A percentile compares a stretch with the other conserved stretches of the same genome.
phyloP scores from a whole-genome alignment of 257 asterid genomes.

The Ilex aquifolium region DNA sequence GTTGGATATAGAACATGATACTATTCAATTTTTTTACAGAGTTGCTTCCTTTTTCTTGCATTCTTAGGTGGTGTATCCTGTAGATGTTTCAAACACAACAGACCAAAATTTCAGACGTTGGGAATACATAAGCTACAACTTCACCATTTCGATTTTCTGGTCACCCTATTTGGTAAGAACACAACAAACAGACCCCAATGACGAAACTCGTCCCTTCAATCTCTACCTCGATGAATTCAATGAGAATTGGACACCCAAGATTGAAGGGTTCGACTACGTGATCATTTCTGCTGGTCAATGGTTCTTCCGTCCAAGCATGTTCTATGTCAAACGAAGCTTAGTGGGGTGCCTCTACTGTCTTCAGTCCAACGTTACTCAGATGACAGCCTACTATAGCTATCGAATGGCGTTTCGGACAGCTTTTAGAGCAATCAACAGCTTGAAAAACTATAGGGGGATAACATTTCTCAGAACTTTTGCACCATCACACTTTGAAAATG shows the following conservation, averaged over 20 bases:
- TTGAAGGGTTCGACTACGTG: constrained; percentile 19
- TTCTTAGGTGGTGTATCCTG: constrained; percentile 19
- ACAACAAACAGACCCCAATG: constrained; percentile 11
- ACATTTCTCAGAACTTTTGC: constrained; percentile 12
- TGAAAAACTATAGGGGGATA: constrained; percentile 12
- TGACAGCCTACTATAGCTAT: neutral
- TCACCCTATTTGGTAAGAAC: constrained; percentile 19
- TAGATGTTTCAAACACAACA: constrained; percentile 13
- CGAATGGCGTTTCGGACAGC: constrained; percentile 1
- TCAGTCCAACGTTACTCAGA: constrained; percentile 2
- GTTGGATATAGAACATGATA: neutral
- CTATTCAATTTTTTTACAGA: neutral
- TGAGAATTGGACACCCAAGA: constrained; percentile 15
- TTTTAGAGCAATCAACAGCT: constrained; percentile 5
- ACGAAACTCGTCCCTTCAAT: constrained; percentile 13
- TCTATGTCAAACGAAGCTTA: constrained; percentile 11
- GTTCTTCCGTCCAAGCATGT: constrained; percentile 19
- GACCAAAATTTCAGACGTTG: constrained; percentile 16
- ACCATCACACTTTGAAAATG: constrained; percentile 15
- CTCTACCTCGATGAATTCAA: constrained; percentile 26
- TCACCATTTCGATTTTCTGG: constrained; percentile 20
- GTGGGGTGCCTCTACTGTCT: constrained; percentile 15
- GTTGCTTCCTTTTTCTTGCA: neutral
- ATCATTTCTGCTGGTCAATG: constrained; percentile 23
- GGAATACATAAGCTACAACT: constrained; percentile 15